Base-by-base conservation (phyloP, 75 land plant species). In the Pseudotsuga menziesii region DNA sequence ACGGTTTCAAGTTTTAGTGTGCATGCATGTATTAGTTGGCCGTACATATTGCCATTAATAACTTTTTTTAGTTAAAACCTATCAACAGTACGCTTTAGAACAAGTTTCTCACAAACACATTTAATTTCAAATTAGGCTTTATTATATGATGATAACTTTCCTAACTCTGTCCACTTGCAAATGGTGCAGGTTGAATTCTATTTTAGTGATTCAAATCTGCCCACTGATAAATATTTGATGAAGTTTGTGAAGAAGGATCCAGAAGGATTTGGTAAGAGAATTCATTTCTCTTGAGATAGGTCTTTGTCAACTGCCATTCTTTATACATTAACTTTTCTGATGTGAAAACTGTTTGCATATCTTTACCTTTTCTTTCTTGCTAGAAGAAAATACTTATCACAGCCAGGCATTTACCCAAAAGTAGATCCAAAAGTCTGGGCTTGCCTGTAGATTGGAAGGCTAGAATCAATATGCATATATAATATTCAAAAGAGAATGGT, bases 131-230 rank as follows among this genome's bases (percentile, higher is more conserved):
- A 58, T 20, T 32, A 20, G 35, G 39, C 8, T 39, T 64, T 64
- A 48, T 48, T 11, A 17, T 32, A 17, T 20, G 8, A 17, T 64
- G n/a, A 35, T 19, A 25, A 69, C 20, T 44, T 67, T 67, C 9
- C 44, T 69, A 36, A 69, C 25, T 41, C 17, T 39, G 72, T 12
- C 32, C 20, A 19, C 52, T 54, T 58, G 66, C 36, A 59, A 15
- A 11, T 63, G 44, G 70, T 84, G 75, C 77, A 95, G 98, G 98
- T 95, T 59, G 98, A 95, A 79, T 95, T 93, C 74, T 95, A 95
- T 58, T 95, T 95, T 73, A 89, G 95, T 74, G 92, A 95, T 90
- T 86, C 89, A 58, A 95, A 95, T 79, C 85, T 95, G 61, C 89
- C 92, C 4, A 93, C 87, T 2, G 98, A 95, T 77, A 85, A 89